These are phyloP conservation scores for Stachybotrys elegans DNA, from an alignment of 2,329 filamentous ascomycete genomes.

Conservation along the genomic window DNA sequence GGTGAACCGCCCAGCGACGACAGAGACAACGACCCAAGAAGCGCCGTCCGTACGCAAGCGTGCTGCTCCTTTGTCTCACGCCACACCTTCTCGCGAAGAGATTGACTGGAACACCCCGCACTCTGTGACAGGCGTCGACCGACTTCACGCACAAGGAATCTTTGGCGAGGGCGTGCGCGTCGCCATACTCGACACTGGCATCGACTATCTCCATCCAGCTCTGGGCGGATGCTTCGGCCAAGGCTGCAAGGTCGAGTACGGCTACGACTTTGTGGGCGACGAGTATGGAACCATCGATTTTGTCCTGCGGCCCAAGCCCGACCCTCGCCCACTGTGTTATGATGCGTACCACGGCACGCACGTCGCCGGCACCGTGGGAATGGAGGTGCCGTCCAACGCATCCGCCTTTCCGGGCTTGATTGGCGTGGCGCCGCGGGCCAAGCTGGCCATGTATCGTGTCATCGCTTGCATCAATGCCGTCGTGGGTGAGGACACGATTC, in stretches of 20 bases:
- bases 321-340: background rate
- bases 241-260: background rate
- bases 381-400: background rate
- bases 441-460: constrained; percentile 1
- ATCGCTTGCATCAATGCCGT: background rate
- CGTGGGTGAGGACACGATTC: background rate
- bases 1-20: background rate
- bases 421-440: background rate
- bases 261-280: constrained; percentile 1
- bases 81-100: background rate
- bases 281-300: background rate
- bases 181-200: background rate
- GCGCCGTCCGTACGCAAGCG: background rate
- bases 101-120: background rate
- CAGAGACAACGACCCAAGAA: background rate
- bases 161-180: background rate
- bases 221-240: background rate
- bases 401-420: background rate
- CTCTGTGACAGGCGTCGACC: background rate
- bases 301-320: background rate
- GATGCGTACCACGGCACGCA: background rate
- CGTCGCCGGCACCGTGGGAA: background rate
- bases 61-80: background rate
- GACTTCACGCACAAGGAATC: background rate
- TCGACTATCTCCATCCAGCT: background rate